Evolutionary conservation across 1,284 basidiomycete genomes (phyloP).

Genomic region (Irpex rosettiformis): DNA sequence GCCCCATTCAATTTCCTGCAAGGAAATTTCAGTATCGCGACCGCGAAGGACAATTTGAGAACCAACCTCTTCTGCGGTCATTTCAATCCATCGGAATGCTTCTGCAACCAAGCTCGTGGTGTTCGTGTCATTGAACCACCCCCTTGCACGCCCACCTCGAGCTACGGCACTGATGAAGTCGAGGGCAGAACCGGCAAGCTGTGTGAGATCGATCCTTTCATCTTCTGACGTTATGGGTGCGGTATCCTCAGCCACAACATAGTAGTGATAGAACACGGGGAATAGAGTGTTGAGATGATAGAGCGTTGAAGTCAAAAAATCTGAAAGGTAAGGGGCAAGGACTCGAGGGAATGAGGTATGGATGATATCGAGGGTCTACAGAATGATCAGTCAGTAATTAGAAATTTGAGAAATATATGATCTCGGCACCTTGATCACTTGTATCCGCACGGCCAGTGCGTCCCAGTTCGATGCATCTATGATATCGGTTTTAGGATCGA

Average conservation of each 20-base stretch:
- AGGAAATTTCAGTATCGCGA: background rate
- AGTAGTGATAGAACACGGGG: conserved; percentile 65
- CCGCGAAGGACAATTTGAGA: background rate
- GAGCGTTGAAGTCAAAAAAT: conserved; percentile 60
- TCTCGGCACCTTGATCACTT: conserved; percentile 84
- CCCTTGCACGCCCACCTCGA: conserved; percentile 58
- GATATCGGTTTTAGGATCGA: conserved; percentile 62
- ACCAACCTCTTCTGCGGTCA: conserved; percentile 85
- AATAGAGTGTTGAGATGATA: conserved; percentile 65
- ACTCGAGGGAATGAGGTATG: conserved; percentile 74
- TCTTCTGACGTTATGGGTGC: conserved; percentile 70
- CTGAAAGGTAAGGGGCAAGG: conserved; percentile 56
- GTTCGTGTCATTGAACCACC: conserved; percentile 56
- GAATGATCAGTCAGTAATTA: background rate
- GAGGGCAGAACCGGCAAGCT: conserved; percentile 75
- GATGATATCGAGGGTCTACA: conserved; percentile 70
- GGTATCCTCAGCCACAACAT: conserved; percentile 55
- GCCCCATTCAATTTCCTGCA: conserved; percentile 87
- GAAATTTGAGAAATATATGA: conserved; percentile 29
- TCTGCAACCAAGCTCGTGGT: conserved; percentile 54
- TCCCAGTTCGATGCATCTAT: conserved; percentile 67
- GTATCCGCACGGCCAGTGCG: conserved; percentile 68
- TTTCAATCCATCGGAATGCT: conserved; percentile 77
- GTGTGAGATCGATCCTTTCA: conserved; percentile 72
- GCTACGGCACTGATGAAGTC: conserved; percentile 74